These are phyloP conservation scores for Backusella parvicylindrica DNA, from an alignment of 192 early-diverging fungal species.

Conservation along the genomic window DNA sequence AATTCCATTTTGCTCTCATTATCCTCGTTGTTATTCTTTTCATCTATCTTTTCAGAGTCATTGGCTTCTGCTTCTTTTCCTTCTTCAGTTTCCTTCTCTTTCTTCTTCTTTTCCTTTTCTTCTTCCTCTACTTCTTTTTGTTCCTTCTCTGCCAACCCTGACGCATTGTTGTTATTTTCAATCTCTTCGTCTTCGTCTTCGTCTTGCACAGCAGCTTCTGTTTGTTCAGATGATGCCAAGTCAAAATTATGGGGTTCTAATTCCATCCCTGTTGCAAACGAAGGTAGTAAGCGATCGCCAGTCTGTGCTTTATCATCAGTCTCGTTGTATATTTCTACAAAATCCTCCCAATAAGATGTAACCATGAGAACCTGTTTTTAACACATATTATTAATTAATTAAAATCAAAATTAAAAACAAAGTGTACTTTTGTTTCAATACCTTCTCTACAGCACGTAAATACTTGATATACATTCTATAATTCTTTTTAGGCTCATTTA, in stretches of 20 bases:
- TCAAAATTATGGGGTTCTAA: constrained; percentile 2
- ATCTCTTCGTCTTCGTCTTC: not conserved
- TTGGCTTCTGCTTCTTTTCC: not conserved
- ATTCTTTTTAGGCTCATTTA: constrained; percentile 12
- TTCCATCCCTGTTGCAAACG: not conserved
- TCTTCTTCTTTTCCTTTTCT: not conserved
- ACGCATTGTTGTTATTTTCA: not conserved
- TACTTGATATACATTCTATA: constrained; percentile 20
- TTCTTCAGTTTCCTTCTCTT: not conserved
- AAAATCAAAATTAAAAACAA: too few species aligned
- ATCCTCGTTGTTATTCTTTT: not conserved
- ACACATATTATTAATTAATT: too few species aligned
- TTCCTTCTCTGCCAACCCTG: not conserved
- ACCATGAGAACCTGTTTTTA: constrained; percentile 12
- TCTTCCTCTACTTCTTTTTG: not conserved
- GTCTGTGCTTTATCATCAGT: not conserved
- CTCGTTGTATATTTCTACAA: not conserved
- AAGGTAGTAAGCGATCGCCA: not conserved
- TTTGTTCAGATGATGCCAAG: not conserved
- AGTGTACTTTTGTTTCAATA: not conserved
- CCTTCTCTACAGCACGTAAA: constrained; percentile 16
- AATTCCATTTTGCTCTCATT: constrained; percentile 4
- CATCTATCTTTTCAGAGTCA: not conserved
- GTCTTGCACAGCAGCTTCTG: not conserved
- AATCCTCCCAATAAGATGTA: constrained; percentile 19